Base-by-base conservation (phyloP, 805 yeast species). In the Saccharomyces jurei region DNA sequence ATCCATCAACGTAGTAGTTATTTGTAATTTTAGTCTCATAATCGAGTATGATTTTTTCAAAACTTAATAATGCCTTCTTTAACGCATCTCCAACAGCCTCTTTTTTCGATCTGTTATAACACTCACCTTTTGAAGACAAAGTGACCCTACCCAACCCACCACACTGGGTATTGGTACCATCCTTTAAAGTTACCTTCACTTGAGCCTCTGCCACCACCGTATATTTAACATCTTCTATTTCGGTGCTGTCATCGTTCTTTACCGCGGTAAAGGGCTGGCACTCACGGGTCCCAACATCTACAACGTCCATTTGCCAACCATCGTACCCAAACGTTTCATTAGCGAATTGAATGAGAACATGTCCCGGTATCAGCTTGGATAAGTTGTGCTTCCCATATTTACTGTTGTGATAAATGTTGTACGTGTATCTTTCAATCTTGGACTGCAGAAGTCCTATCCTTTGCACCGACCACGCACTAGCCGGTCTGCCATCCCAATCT, bases 81-180 rank as follows among this genome's bases (percentile, higher is more conserved):
- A 86, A 70, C 0, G 87, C 97, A 67, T 87, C 91, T 0, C 91
- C 86, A n/a, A 85, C 79, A 0, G 96, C 94, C 62, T 87, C 94
- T 62, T 89, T 87, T 66, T 82, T 84, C 54, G 95, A 86, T 65
- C 87, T 89, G 52, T 82, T 89, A 66, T 80, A 85, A 0, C 96
- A 92, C 72, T 81, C 80, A 1, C 86, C 85, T 65, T 81, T 84
- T 6, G 76, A 72, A 14, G 79, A 77, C 52, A 85, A 76, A 55
- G 83, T 84, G 25, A 81, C 79, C 51, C 78, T 80, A 5, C 96
- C 96, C 58, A 81, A 79, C 0, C 97, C 97, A 25, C 80, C 76
- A 56, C 86, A 87, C 63, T 86, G 94, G 53, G 84, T 89, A 63
- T 74, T 86, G 0, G 96, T 83, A 0, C 97, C 97, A 65, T 88